Evolutionary conservation across 257 asterid genomes (phyloP).

Genomic region (Capsicum baccatum): DNA sequence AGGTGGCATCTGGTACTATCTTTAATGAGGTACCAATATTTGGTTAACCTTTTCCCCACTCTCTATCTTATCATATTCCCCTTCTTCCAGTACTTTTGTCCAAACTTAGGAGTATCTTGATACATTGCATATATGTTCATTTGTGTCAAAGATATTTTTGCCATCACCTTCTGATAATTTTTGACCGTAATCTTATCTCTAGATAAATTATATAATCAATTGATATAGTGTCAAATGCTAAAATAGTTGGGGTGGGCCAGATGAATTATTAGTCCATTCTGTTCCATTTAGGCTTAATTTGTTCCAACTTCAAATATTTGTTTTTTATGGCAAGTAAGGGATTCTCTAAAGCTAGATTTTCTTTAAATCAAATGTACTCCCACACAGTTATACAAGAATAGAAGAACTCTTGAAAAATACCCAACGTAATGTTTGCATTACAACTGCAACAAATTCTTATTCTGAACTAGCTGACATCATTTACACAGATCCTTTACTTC

Average conservation of each 20-base stretch:
- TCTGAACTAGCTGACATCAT: not conserved
- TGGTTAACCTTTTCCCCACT: not conserved
- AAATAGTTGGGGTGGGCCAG: not conserved
- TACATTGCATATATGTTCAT: not conserved
- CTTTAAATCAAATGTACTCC: not conserved
- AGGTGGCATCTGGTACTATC: slow-evolving; percentile 92
- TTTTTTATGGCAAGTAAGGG: not conserved
- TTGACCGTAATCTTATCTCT: not conserved
- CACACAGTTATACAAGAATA: not conserved
- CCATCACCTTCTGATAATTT: not conserved
- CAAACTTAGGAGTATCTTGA: not conserved
- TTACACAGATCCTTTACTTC: not conserved
- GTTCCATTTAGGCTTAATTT: not conserved
- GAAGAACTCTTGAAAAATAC: not conserved
- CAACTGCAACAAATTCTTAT: not conserved
- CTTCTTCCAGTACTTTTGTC: slow-evolving; percentile 9
- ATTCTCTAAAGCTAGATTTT: not conserved
- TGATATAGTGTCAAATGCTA: not conserved
- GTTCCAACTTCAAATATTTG: not conserved
- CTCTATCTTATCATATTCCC: slow-evolving; percentile 26
- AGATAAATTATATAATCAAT: not conserved
- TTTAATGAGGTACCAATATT: slow-evolving; percentile 70
- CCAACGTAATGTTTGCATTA: not conserved
- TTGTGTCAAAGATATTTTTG: not conserved
- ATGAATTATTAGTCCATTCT: not conserved